These are phyloP conservation scores for Sphagnum magellanicum DNA, from an alignment of 228 moss, liverwort and hornwort genomes.

Conservation along the genomic window DNA sequence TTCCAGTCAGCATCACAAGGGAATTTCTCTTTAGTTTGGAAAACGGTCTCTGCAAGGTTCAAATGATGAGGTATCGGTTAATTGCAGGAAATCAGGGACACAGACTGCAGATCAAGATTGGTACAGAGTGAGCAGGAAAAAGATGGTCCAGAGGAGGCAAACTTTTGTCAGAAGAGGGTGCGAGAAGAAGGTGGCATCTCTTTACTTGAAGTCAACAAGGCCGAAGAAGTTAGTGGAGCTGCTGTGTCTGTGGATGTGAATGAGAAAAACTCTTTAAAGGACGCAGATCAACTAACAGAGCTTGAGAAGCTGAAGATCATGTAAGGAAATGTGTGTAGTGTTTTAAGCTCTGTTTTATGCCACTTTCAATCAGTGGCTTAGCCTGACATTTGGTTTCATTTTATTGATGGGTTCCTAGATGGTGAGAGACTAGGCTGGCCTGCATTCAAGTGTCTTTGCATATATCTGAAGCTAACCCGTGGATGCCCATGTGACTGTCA, in stretches of 20 bases:
- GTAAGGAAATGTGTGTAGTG: slow-evolving; percentile 17
- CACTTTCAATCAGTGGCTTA: too few species aligned
- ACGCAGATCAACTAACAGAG: slow-evolving; percentile 37
- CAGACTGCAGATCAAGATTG: neutral
- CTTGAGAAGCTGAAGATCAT: slow-evolving; percentile 49
- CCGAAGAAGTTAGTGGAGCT: slow-evolving; percentile 20
- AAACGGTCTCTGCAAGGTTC: too few species aligned
- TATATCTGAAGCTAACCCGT: too few species aligned
- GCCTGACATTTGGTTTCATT: too few species aligned
- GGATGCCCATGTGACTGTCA: slow-evolving; percentile 3
- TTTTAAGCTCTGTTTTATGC: neutral
- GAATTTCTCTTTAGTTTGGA: too few species aligned
- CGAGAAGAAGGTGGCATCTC: slow-evolving; percentile 58
- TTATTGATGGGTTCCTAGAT: too few species aligned
- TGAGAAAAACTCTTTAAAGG: slow-evolving; percentile 40
- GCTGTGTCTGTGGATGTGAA: slow-evolving; percentile 34
- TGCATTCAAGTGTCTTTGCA: too few species aligned
- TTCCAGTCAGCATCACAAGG: too few species aligned
- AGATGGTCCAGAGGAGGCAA: slow-evolving; percentile 26
- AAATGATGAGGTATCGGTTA: too few species aligned
- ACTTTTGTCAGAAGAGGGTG: slow-evolving; percentile 29
- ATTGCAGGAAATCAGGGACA: neutral
- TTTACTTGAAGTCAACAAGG: slow-evolving; percentile 33
- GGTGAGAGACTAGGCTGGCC: too few species aligned
- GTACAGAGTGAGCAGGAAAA: slow-evolving; percentile 28